Evolutionary conservation across 164 flowering plant genomes (phyloP).

Genomic region (Sextonia rubra): DNA sequence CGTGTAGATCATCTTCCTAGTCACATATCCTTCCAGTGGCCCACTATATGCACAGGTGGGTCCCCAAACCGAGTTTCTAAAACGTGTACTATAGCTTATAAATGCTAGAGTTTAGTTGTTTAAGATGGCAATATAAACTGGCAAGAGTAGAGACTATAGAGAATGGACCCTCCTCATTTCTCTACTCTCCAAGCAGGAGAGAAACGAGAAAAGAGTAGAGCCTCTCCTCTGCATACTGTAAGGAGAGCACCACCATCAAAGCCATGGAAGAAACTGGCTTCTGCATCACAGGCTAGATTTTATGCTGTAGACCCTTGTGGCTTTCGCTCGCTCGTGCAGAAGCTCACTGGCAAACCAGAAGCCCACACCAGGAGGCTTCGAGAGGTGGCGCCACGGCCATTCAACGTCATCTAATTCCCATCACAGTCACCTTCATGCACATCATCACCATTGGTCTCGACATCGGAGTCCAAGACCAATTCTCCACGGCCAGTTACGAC

Average conservation of each 20-base stretch:
- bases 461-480: not conserved
- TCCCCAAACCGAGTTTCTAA: too few relatives aligned
- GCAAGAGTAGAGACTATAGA: too few relatives aligned
- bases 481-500: not conserved
- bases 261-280: slow-evolving; percentile 22
- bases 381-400: slow-evolving; percentile 22
- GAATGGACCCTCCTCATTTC: not conserved
- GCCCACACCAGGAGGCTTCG: slow-evolving; percentile 13
- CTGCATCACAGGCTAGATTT: slow-evolving; percentile 26
- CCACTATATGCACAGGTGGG: too few relatives aligned
- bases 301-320: slow-evolving; percentile 28
- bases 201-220: slow-evolving; percentile 2
- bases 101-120: too few relatives aligned
- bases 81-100: too few relatives aligned
- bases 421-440: not conserved
- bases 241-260: slow-evolving; percentile 19
- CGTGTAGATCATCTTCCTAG: too few relatives aligned
- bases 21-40: too few relatives aligned
- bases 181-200: not conserved
- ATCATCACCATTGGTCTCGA: not conserved
- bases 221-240: slow-evolving; percentile 20
- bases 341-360: slow-evolving; percentile 27
- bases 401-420: slow-evolving; percentile 2
- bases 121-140: too few relatives aligned
- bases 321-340: slow-evolving; percentile 34